Base-by-base conservation (phyloP, 768 basidiomycete genomes). In the Lactarius pseudohatsudake region DNA sequence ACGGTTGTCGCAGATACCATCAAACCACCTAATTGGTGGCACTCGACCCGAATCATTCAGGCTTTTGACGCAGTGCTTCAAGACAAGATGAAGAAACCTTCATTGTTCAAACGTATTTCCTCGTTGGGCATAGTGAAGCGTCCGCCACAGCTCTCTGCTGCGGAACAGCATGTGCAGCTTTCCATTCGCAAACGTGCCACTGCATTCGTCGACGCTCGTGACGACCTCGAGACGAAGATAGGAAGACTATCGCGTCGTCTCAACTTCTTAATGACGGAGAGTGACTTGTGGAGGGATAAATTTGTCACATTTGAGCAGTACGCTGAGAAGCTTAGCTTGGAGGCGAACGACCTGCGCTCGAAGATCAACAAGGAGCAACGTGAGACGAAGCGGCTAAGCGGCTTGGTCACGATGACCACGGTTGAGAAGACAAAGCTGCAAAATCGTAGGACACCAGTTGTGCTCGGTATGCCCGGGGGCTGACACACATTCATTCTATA, bases 261-360 rank as follows among this genome's bases (percentile, higher is more conserved):
- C 70, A 94, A 94, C 78, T 95, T 94, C 81, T 80, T 95, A 72
- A 92, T 94, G 90, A 92, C 92, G 1, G 92, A 94, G 76, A 87
- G 87, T 6, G 92, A 94, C 72, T 78, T 94, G 57, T 96, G 94
- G 94, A 82, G 93, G 67, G 90, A 94, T 77, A 96, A 95, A 74
- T 96, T 96, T 72, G 91, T 95, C 59, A 90, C 91, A 16, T 96
- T 97, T 71, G 95, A 97, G 76, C 88, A 90, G 76, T 95, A 96
- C 74, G 94, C 95, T 9, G 94, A 96, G 79, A 90, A 91, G 73
- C 82, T 97, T 36, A 92, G 91, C 71, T 82, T 81, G 20, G 95
- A 97, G 77, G 94, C 94, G 43, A 86, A 84, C 38, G 92, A 96
- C 65, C 79, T 97, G 70, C 83, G 93, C 70, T 76, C 85, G 34